These are phyloP conservation scores for Prunus mongolica DNA, from an alignment of 306 rosid species.

Conservation along the genomic window DNA sequence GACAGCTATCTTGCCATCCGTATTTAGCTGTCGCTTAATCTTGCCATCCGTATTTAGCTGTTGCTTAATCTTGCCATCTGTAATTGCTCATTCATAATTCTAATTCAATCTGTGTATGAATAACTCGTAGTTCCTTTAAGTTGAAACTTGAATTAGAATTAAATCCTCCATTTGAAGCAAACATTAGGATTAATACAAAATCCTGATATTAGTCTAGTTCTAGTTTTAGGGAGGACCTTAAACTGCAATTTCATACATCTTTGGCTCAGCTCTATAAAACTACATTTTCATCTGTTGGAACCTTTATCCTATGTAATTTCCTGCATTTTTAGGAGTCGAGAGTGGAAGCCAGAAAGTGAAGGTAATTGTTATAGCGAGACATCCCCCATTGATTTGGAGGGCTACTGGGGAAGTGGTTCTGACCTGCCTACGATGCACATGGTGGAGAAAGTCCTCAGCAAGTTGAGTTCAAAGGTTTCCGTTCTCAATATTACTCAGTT, in stretches of 20 bases:
- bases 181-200: neutral
- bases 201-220: neutral
- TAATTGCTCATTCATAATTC: too few relatives aligned
- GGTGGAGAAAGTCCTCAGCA: constrained; percentile 56
- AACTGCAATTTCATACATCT: neutral
- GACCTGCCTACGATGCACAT: constrained; percentile 74
- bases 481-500: constrained; percentile 87
- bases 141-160: neutral
- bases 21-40: too few relatives aligned
- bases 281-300: neutral
- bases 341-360: constrained; percentile 66
- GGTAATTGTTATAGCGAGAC: constrained; percentile 84
- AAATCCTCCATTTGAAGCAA: neutral
- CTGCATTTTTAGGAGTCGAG: constrained; percentile 66
- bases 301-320: constrained; percentile 4
- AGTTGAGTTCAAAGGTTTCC: constrained; percentile 60
- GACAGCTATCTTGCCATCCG: too few relatives aligned
- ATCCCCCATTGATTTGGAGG: constrained; percentile 50
- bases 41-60: too few relatives aligned
- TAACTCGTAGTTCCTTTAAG: neutral
- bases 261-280: neutral
- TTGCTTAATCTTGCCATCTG: too few relatives aligned
- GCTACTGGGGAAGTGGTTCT: constrained; percentile 98
- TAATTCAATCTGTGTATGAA: neutral
- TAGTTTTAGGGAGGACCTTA: neutral